Evolutionary conservation across 2,329 filamentous ascomycete genomes (phyloP), one percentile per base, ranked within the genome.

Genomic region (Penicillium sp.): DNA sequence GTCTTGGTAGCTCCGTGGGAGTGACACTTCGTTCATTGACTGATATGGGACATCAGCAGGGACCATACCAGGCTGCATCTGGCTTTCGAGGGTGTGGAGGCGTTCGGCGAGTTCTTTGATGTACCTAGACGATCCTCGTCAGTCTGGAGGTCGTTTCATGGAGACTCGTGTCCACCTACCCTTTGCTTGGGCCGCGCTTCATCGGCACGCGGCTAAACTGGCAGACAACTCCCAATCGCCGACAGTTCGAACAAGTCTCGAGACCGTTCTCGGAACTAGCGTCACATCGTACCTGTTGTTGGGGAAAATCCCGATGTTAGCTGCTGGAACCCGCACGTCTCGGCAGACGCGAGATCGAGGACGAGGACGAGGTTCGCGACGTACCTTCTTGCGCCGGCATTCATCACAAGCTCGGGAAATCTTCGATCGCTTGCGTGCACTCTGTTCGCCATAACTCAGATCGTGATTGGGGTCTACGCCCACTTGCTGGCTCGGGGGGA

Each of bases 41-140:
- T 78, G 72, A 62, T 81, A 82, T 15, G 73, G 76, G 58, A 78
- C 75, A 31, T 79, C 77, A 28, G 74, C 64, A 43, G 76, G 73
- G 8, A 73, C 69, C 63, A 76, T 76, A 14, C 71, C 63, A 4
- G 77, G 77, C 56, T 80, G 76, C 58, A 95, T 86, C 71, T 91
- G 90, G 65, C 88, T 90, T 73, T 96, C 92, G 48, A 96, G 88
- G 45, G 86, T 88, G 68, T 93, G 88, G 60, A 96, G 87, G 28
- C 92, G 84, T 71, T 96, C 92, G 25, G 92, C 91, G 22, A 96
- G 84, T 74, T 96, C 92, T 73, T 96, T 96, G 74, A 96, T 96
- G 69, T 96, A 96, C 15, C 88, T 91, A 69, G 20, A 45, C 15
- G 11, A 50, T 17, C 49, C 49, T 58, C 35, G 63, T 73, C 48